A percentile compares a stretch with the other conserved stretches of the same genome.
These are phyloP conservation scores for Tulasnella sp. DNA, from an alignment of 768 basidiomycete genomes.

Conservation along the genomic window DNA sequence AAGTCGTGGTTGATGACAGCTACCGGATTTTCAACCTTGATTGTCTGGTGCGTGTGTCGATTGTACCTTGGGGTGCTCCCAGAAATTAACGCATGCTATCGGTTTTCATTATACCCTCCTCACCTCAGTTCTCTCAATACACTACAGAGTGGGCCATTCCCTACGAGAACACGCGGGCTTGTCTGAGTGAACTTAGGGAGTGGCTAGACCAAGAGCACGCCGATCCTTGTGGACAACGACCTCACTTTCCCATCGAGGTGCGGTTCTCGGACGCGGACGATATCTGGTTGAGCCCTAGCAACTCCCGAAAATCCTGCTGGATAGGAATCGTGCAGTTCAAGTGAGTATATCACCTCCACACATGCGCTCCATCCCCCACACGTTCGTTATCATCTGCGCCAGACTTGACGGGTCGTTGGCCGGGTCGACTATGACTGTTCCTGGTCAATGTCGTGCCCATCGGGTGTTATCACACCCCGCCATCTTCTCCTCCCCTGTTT, in stretches of 20 bases:
- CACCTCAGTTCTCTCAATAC: conserved; percentile 69
- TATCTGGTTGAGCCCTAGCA: conserved; percentile 87
- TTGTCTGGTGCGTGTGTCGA: conserved; percentile 54
- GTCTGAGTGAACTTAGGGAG: conserved; percentile 53
- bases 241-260: conserved; percentile 89
- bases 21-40: conserved; percentile 85
- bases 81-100: too few species aligned
- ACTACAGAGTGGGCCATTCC: conserved; percentile 95
- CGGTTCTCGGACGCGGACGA: conserved; percentile 81
- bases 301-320: conserved; percentile 71
- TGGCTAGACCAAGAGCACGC: conserved; percentile 60
- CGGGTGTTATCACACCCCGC: neutral
- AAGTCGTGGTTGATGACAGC: conserved; percentile 61
- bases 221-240: conserved; percentile 61
- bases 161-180: conserved; percentile 47
- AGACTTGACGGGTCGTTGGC: too few species aligned
- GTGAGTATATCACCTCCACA: conserved; percentile 38
- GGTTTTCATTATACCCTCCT: too few species aligned
- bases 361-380: neutral
- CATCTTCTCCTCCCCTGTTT: neutral
- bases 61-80: too few species aligned
- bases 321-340: conserved; percentile 97
- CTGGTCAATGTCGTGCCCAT: neutral
- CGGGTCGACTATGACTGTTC: too few species aligned
- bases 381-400: neutral